Evolutionary conservation across 2,329 filamentous ascomycete species (phyloP), one percentile per base, ranked within the genome.

Genomic region (Fusarium lyarnte): DNA sequence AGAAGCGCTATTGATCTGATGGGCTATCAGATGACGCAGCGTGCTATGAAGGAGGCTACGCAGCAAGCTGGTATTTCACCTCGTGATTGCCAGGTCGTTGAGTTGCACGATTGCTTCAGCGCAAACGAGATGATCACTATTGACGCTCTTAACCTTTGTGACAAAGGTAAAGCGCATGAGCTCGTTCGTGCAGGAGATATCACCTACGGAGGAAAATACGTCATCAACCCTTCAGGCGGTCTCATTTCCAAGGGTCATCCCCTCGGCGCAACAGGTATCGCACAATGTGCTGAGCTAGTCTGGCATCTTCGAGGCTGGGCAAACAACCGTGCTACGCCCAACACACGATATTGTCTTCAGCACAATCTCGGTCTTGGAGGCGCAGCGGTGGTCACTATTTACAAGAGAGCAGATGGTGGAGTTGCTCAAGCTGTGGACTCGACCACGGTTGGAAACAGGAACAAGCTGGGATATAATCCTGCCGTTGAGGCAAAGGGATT

Each of bases 301-400:
- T 98, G 95, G 95, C 95, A 98, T 79, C 86, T 98, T 76, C 90
- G 95, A 73, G 95, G 95, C 17, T 98, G 95, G 95, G 95, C 95
- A 25, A 97, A 96, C 83, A 98, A 98, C 85, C 88, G 95, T 43
- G 84, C 90, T 21, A 87, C 93, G 3, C 84, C 89, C 25, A 87
- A 87, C 64, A 96, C 94, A 1, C 89, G 84, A 69, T 90, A 90
- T 65, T 93, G 92, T 63, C 85, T 98, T 73, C 95, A 98, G 85
- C 96, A 98, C 81, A 98, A 98, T 79, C 87, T 98, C 3, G 96
- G 95, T 1, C 87, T 98, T 9, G 95, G 95, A 19, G 96, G 96
- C 60, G 95, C 95, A 6, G 94, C 91, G 4, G 95, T 98, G 2
- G 93, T 96, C 27, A 95, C 94, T 1, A 93, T 98, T 6, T 98